Conservation (phyloP, 2,329 filamentous ascomycete genomes). For the Exophiala dermatitidis region DNA sequence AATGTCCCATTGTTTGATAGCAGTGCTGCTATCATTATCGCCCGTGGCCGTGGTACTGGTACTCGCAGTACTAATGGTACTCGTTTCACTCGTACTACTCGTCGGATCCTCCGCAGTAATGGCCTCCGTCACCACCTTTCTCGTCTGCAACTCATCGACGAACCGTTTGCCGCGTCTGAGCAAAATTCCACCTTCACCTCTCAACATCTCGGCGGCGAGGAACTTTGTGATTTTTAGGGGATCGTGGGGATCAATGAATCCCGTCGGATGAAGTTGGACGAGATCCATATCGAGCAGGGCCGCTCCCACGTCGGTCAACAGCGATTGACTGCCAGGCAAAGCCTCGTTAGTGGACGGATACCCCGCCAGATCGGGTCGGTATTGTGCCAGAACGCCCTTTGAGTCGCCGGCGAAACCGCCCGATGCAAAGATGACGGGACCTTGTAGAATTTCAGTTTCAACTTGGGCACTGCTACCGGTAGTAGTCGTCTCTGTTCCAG, state of each 20-base stretch:
- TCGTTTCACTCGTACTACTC: no score
- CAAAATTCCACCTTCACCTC: conserved; percentile 57
- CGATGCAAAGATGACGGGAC: conserved; percentile 53
- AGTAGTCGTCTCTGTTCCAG: no score
- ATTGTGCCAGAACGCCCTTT: conserved; percentile 47
- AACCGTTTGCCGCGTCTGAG: conserved; percentile 47
- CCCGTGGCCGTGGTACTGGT: conserved; percentile 22
- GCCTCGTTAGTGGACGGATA: conserved; percentile 59
- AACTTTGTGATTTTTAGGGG: conserved; percentile 49
- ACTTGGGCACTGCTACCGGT: no score
- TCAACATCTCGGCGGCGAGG: conserved; percentile 55
- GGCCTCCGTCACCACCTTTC: conserved; percentile 49
- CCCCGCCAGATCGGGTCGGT: conserved; percentile 53
- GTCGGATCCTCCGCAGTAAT: conserved; percentile 33
- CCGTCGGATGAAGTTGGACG: conserved; percentile 60
- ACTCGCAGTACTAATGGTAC: neutral
- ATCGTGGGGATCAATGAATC: conserved; percentile 52
- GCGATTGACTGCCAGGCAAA: conserved; percentile 46
- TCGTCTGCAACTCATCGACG: conserved; percentile 56
- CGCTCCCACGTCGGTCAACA: conserved; percentile 38
- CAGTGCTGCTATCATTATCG: neutral
- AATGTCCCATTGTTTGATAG: conserved; percentile 51
- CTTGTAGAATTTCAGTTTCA: conserved; percentile 34
- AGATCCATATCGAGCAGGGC: conserved; percentile 41
- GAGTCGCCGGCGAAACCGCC: conserved; percentile 60